A percentile compares a stretch with the other conserved stretches of the same genome.
These are phyloP conservation scores for Fallopia convolvulus DNA, from an alignment of 148 eudicot genomes.

Conservation along the genomic window DNA sequence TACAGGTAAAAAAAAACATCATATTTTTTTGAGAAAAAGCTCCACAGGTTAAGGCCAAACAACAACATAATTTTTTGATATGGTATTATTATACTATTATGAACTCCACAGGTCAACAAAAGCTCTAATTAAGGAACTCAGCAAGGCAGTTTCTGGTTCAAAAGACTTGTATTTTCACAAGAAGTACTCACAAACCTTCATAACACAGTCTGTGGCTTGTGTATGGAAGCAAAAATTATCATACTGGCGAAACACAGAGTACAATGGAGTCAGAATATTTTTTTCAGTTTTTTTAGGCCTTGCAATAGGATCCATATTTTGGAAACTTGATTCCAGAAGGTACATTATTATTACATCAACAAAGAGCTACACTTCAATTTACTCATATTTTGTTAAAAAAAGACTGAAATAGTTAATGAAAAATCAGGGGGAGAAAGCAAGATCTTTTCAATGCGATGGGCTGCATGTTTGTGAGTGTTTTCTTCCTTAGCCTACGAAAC, in stretches of 20 bases:
- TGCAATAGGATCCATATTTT: conserved; percentile 34
- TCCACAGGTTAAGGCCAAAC: no score
- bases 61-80: neutral
- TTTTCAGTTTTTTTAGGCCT: conserved; percentile 21
- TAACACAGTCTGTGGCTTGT: conserved; percentile 37
- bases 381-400: neutral
- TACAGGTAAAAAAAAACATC: conserved; percentile 23
- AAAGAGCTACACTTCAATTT: neutral
- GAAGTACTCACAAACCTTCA: conserved; percentile 29
- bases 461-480: conserved; percentile 48
- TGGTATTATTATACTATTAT: neutral
- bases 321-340: conserved; percentile 29
- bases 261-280: conserved; percentile 31
- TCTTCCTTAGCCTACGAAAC: conserved; percentile 46
- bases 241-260: conserved; percentile 51
- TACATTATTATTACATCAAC: neutral
- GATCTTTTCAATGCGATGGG: conserved; percentile 62
- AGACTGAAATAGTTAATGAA: conserved; percentile 10
- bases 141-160: conserved; percentile 22
- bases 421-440: conserved; percentile 21
- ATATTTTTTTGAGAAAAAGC: neutral
- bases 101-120: conserved; percentile 18
- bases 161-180: conserved; percentile 31
- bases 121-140: conserved; percentile 20
- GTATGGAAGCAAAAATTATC: conserved; percentile 56